These are phyloP conservation scores for Carex scoparia DNA, from an alignment of 176 grass and related monocot species.

Conservation along the genomic window DNA sequence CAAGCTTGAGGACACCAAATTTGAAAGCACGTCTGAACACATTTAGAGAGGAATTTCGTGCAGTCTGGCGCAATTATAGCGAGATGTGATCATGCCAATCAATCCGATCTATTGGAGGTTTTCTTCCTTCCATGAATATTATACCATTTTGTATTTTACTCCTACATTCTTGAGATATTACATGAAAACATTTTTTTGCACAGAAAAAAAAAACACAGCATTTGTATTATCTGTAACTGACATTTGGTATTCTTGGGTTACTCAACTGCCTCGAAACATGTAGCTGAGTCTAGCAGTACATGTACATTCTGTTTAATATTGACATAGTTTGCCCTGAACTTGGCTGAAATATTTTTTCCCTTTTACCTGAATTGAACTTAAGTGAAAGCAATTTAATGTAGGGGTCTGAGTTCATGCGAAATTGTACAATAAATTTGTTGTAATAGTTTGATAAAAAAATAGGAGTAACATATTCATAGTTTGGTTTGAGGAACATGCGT, in stretches of 20 bases:
- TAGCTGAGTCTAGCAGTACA: neutral
- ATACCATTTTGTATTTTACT: neutral
- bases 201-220: neutral
- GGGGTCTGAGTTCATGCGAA: neutral
- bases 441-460: neutral
- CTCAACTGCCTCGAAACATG: neutral
- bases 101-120: conserved; percentile 1
- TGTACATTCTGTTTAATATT: neutral
- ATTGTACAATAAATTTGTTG: neutral
- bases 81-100: conserved; percentile 33
- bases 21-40: conserved; percentile 68
- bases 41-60: conserved; percentile 65
- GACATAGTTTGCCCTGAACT: neutral
- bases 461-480: neutral
- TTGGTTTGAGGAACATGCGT: neutral
- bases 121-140: conserved; percentile 4
- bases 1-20: conserved; percentile 70
- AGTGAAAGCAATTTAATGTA: neutral
- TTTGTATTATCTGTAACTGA: neutral
- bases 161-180: neutral
- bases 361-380: neutral
- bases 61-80: conserved; percentile 71
- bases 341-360: neutral
- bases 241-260: neutral
- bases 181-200: neutral